A percentile compares a stretch with the other conserved stretches of the same genome.
Conservation (phyloP, 1,284 basidiomycete genomes). For the Ganoderma lucidum region DNA sequence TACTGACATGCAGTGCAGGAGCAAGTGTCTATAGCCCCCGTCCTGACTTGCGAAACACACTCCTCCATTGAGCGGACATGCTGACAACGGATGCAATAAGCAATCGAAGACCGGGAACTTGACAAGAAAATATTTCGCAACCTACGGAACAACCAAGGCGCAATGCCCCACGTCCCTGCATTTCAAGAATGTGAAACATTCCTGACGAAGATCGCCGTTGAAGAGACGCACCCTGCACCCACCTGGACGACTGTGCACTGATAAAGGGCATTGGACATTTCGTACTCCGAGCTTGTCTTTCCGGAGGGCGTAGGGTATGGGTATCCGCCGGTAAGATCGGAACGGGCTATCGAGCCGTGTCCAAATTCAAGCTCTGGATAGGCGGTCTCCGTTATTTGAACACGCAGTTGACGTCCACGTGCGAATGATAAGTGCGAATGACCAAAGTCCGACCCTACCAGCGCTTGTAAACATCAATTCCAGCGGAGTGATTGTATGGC, state of each 20-base stretch:
- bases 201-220: neutral
- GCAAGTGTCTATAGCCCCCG: neutral
- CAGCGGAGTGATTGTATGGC: neutral
- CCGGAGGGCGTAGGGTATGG: neutral
- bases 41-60: neutral
- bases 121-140: neutral
- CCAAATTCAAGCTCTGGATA: neutral
- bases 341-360: neutral
- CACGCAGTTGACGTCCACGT: neutral
- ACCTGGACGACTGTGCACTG: neutral
- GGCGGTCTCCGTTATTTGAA: neutral
- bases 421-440: neutral
- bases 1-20: neutral
- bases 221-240: neutral
- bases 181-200: neutral
- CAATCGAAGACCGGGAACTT: neutral
- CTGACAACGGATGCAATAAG: slow-evolving; percentile 1
- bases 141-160: neutral
- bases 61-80: neutral
- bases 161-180: neutral
- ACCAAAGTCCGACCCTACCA: neutral
- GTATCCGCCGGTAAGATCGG: neutral
- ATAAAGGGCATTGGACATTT: neutral
- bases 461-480: neutral
- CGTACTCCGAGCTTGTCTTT: neutral